Percentiles rank a stretch among this genome's conserved stretches.
Evolutionary conservation across 2,329 filamentous ascomycete genomes (phyloP).

Genomic region (Didymella lethalis): DNA sequence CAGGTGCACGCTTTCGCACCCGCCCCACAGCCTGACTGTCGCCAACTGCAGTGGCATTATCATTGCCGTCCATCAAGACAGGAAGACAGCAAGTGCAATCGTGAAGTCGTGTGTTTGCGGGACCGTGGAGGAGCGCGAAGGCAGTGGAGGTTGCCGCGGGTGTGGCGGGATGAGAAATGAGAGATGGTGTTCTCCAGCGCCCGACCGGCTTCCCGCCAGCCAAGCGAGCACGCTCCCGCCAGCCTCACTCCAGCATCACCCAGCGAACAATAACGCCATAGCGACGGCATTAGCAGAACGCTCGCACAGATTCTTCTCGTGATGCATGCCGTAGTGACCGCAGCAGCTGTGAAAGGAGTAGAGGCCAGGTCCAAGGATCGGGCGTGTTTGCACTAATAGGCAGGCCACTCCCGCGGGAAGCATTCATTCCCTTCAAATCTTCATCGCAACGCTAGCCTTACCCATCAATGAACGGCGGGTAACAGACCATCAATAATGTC

Average conservation of each 20-base stretch:
- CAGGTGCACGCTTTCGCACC: conserved; percentile 35
- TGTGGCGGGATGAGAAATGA: conserved; percentile 11
- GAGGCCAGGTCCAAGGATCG: neutral
- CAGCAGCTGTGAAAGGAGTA: neutral
- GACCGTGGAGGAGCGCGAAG: neutral
- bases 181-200: neutral
- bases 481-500: neutral
- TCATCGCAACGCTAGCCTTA: neutral
- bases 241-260: neutral
- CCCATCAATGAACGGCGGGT: neutral
- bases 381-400: neutral
- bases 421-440: neutral
- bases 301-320: too few species aligned
- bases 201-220: neutral
- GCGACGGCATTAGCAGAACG: too few species aligned
- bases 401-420: neutral
- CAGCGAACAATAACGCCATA: neutral
- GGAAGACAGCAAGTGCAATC: neutral
- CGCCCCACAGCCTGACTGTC: conserved; percentile 22
- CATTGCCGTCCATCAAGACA: conserved; percentile 12
- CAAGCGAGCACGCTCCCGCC: neutral
- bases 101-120: neutral
- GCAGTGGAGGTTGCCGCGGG: conserved; percentile 12
- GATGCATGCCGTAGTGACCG: neutral
- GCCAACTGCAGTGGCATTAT: conserved; percentile 2